Base-by-base conservation (phyloP, 1,139 yeast species). In the Nematodospora anomalae region DNA sequence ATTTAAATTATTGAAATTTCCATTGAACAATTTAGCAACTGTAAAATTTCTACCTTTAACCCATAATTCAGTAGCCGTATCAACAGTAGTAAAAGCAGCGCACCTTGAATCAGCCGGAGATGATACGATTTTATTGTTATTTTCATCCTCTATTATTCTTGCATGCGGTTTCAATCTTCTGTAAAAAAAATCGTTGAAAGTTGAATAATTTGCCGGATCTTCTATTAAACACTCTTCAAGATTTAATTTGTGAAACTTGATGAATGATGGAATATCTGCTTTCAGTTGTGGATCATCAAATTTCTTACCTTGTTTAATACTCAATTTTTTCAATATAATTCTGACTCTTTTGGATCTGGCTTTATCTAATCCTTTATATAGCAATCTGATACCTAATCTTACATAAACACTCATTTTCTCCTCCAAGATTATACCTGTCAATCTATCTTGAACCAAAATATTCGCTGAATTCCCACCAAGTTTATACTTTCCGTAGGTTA, bases 31-130 rank as follows among this genome's bases (percentile, higher is more conserved):
- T 47, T 86, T 79, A 4, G 71, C 63, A 13, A 90, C 57, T 0
- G 90, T 76, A 58, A 92, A 92, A 34, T 78, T 80, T 12, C 79
- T 67, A 12, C 97, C 96, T 53, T 92, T 92, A 53, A 92, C 84
- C 98, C 98, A 92, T 7, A 92, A 61, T 40, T 76, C 71, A 3
- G 84, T 83, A 0, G 97, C 95, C 13, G 60, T 57, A n/a, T 66
- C 53, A 1, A 88, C 75, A 2, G 76, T 66, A 6, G 73, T 62
- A 55, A 85, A 92, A 1, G 82, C 81, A 0, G 89, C 80, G 44
- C 90, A 78, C 29, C 98, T 74, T 45, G 94, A 84, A 56, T 92
- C 98, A 0, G 97, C 97, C 2, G 95, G 86, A 1, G 96, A 86
- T 0, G 78, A 76, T 6, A 80, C 77, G 15, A 87, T 69, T 3